Base-by-base conservation (phyloP, 1,284 basidiomycete genomes). In the Apiotrichum domesticum region DNA sequence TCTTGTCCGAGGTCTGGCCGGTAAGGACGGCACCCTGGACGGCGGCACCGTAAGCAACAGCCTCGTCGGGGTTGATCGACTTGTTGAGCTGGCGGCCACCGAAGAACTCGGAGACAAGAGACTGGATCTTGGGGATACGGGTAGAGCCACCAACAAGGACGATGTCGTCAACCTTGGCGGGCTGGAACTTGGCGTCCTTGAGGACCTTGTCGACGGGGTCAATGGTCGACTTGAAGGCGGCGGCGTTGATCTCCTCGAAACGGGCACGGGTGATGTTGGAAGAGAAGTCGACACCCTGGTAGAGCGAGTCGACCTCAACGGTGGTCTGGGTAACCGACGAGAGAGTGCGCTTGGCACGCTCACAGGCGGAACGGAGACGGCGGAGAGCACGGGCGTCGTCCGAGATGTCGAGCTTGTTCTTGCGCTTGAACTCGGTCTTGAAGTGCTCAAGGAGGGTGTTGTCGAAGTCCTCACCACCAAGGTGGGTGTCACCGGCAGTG, bases 131-230 rank as follows among this genome's bases (percentile, higher is more conserved):
- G 72, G 95, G 95, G 78, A 99, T 99, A 86, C 96, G 95, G 67
- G 96, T 98, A 56, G 96, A 98, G 68, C 96, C 94, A 83, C 96
- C 95, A 68, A 99, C 95, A 60, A 99, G 90, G 75, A 98, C 96
- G 68, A 99, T 98, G 72, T 99, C 95, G 77, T 98, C 90, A 66
- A 98, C 92, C 85, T 97, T 97, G 75, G 93, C 89, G 66, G 88
- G 87, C 68, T 90, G 79, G 79, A 98, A 95, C 85, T 98, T 98
- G 65, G 95, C 86, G 80, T 99, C 96, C 83, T 96, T 96, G 76
- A 98, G 84, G 59, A 98, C 95, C 82, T 96, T 96, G 81, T 97
- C 93, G 63, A 98, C 96, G 57, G 96, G 96, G 65, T 97, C 95
- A 61, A 99, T 81, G 63, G 95, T 99, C 46, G 91, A 93, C 81